Evolutionary conservation across 2,329 filamentous ascomycete species (phyloP), one percentile per base, ranked within the genome.

Genomic region (Sporothrix pseudoabietina): DNA sequence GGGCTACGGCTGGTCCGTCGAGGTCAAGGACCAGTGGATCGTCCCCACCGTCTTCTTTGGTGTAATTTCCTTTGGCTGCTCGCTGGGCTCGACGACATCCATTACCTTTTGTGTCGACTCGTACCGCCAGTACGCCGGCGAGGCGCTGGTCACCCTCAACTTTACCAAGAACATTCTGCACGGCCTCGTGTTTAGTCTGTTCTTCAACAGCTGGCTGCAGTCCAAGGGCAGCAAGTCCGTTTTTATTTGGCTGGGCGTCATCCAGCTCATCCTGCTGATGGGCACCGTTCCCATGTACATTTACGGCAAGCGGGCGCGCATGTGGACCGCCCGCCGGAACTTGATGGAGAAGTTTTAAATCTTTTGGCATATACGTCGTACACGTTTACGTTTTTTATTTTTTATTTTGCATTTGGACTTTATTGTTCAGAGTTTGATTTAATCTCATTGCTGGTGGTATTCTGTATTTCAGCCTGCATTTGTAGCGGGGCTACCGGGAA

Each of bases 31-130:
- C 78, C 85, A 87, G 30, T 98, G 93, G 92, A 97, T 97, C 71
- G 93, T 97, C 0, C 96, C 96, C 0, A 98, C 95, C 0, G 80
- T 97, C 4, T 98, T 98, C 83, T 98, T 98, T 77, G 95, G 95
- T 7, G 81, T 98, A 66, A 90, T 97, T 44, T 96, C 93, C 0
- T 98, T 98, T 79, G 96, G 95, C 0, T 98, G 95, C 82, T 92
- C 92, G 3, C 85, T 98, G 1, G 95, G 94, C 0, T 94, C 91
- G 39, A 98, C 95, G 0, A 98, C 94, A 0, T 87, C 93, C 26
- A 97, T 98, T 78, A 98, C 95, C 0, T 98, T 97, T 78, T 94
- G 92, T 72, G 94, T 98, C 8, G 95, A 98, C 82, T 94, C 91
- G 76, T 98, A 98, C 81, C 87, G 94, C 12, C 92, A 97, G 78